A percentile compares a stretch with the other conserved stretches of the same genome.
Conservation (phyloP, 108 stramenopile species). For the Skeletonema grethae region DNA sequence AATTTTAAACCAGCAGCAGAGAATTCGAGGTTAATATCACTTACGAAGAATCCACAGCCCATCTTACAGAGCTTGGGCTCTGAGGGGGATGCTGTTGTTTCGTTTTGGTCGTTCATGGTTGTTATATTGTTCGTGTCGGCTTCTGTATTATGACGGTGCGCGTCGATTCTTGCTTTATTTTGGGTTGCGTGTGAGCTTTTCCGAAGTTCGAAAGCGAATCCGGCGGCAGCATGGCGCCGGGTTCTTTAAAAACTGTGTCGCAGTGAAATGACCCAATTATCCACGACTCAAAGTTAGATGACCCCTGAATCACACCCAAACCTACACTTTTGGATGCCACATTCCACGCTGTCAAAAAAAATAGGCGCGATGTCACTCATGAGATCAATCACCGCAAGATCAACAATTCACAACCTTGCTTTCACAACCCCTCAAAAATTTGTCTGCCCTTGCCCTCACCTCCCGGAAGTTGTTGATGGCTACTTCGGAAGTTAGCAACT, state of each 20-base stretch:
- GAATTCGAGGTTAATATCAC: constrained; percentile 4
- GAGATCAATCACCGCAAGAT: no score
- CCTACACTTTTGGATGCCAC: background rate
- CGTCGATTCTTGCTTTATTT: no score
- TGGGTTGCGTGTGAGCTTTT: no score
- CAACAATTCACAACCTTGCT: no score
- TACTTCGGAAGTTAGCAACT: no score
- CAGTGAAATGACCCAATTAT: background rate
- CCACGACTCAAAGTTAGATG: background rate
- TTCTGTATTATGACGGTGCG: background rate
- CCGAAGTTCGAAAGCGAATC: no score
- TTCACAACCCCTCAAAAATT: background rate
- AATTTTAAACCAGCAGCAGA: background rate
- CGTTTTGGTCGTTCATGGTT: constrained; percentile 80
- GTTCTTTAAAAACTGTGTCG: background rate
- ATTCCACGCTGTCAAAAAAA: background rate
- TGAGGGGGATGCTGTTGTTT: constrained; percentile 69
- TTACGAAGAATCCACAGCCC: constrained; percentile 93
- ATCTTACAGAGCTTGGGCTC: constrained; percentile 80
- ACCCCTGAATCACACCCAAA: background rate
- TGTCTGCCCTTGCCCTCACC: background rate
- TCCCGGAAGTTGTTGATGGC: background rate
- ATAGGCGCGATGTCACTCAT: no score
- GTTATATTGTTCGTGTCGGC: background rate
- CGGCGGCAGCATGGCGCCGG: background rate